Evolutionary conservation across 441 rosid genomes (phyloP).

Genomic region (Gossypium schwendimanii): DNA sequence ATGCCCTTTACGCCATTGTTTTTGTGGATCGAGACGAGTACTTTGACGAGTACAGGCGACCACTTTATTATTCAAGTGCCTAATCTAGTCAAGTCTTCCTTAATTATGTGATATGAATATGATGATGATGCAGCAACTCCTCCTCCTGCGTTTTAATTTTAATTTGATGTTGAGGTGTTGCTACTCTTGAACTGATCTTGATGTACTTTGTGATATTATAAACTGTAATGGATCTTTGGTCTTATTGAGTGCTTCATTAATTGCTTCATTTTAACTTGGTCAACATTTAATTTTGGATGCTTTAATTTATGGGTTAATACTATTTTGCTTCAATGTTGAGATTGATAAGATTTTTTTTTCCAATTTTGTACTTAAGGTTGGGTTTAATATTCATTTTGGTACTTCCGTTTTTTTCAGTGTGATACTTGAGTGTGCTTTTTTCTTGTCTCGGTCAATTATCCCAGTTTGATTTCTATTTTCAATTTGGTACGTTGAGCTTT

Average conservation of each 20-base stretch:
- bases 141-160: not conserved
- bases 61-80: conserved; percentile 34
- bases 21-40: conserved; percentile 72
- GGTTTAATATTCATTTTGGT: too few species aligned
- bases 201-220: not conserved
- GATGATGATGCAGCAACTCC: not conserved
- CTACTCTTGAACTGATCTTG: not conserved
- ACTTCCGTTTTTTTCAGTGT: too few species aligned
- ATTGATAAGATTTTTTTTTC: too few species aligned
- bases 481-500: too few species aligned
- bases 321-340: too few species aligned
- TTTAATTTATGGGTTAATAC: too few species aligned
- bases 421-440: too few species aligned
- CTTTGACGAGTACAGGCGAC: conserved; percentile 80
- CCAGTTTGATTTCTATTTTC: too few species aligned
- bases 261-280: not conserved
- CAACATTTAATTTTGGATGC: not conserved
- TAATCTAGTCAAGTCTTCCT: not conserved
- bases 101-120: not conserved
- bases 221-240: not conserved
- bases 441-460: too few species aligned
- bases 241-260: not conserved
- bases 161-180: not conserved
- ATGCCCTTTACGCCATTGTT: conserved; percentile 70
- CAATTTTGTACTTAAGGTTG: too few species aligned